phyloP scores from a whole-genome alignment of 768 basidiomycete genomes.

The Boletus rubroflammeus region DNA sequence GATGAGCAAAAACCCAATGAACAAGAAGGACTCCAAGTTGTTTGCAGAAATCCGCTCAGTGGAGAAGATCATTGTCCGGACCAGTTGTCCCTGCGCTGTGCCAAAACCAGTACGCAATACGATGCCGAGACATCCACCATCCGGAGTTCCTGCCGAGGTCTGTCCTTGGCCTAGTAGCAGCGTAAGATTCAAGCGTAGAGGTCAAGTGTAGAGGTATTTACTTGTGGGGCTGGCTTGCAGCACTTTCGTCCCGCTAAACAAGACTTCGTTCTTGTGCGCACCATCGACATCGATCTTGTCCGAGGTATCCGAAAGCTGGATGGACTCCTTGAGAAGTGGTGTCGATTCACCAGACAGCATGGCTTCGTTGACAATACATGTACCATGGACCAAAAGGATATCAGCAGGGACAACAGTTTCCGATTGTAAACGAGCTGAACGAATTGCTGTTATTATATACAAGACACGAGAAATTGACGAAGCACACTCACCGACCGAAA shows the following conservation, averaged over 20 bases:
- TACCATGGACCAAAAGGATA: conserved; percentile 86
- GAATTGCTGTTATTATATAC: conserved; percentile 5
- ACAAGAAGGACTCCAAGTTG: conserved; percentile 92
- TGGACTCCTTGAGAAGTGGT: conserved; percentile 92
- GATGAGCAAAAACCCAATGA: conserved; percentile 96
- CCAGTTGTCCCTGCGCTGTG: conserved; percentile 94
- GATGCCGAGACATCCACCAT: conserved; percentile 88
- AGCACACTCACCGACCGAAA: conserved; percentile 64
- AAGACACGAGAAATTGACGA: neutral
- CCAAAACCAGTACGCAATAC: conserved; percentile 97
- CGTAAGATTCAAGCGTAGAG: neutral
- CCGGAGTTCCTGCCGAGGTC: conserved; percentile 64
- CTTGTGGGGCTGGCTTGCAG: conserved; percentile 66
- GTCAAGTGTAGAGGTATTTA: conserved; percentile 13
- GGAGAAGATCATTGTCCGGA: conserved; percentile 98
- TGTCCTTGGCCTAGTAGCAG: conserved; percentile 27
- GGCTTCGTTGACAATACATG: conserved; percentile 97
- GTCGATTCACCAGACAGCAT: conserved; percentile 99
- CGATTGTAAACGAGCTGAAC: conserved; percentile 56
- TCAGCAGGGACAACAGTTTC: conserved; percentile 94
- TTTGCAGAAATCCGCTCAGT: conserved; percentile 96
- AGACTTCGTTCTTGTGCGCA: conserved; percentile 78
- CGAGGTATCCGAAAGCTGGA: conserved; percentile 71
- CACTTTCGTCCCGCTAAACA: conserved; percentile 97
- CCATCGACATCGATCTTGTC: conserved; percentile 85